Evolutionary conservation across 2,329 filamentous ascomycete genomes (phyloP).

Genomic region (Xylariaceae sp.): DNA sequence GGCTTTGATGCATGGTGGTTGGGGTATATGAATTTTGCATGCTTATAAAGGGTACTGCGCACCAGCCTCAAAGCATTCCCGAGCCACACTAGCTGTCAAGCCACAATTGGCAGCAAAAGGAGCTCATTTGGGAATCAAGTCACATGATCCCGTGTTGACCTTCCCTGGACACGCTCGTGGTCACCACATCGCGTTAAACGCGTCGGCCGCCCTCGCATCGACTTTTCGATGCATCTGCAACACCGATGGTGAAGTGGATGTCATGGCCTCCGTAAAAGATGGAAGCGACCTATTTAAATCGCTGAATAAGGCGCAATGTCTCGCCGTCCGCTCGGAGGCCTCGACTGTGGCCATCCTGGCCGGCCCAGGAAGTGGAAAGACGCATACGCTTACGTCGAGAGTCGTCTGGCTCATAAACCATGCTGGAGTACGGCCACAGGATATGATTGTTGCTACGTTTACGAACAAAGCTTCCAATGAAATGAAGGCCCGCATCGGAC

Average conservation of each 20-base stretch:
- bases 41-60: neutral
- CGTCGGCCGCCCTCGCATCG: constrained; percentile 6
- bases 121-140: neutral
- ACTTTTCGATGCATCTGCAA: neutral
- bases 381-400: constrained; percentile 87
- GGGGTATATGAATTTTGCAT: neutral
- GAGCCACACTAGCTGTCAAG: neutral
- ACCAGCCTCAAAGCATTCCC: neutral
- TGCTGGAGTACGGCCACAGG: constrained; percentile 67
- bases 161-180: neutral
- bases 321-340: constrained; percentile 49
- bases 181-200: constrained; percentile 14
- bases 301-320: constrained; percentile 51
- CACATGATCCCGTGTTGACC: constrained; percentile 18
- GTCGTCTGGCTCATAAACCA: constrained; percentile 81
- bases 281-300: constrained; percentile 38
- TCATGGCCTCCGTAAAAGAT: constrained; percentile 23
- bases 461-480: constrained; percentile 91
- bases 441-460: constrained; percentile 93
- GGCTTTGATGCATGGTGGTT: too few species aligned
- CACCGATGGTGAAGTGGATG: constrained; percentile 6
- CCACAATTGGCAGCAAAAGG: neutral
- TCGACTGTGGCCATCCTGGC: constrained; percentile 61
- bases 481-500: constrained; percentile 84
- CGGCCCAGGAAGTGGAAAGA: constrained; percentile 75